Evolutionary conservation across 2,329 filamentous ascomycete species (phyloP).

Genomic region (Cladophialophora psammophila): DNA sequence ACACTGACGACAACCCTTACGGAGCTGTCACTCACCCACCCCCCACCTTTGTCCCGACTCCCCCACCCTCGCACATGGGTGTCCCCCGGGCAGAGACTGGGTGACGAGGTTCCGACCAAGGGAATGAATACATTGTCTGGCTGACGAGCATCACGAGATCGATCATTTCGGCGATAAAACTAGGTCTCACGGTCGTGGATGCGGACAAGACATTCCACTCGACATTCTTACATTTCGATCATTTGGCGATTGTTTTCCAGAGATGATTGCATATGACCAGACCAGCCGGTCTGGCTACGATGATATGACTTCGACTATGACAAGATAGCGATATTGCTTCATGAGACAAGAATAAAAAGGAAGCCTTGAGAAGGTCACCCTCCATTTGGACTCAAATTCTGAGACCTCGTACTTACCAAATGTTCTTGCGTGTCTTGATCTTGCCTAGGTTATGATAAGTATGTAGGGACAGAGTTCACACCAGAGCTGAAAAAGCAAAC

Average conservation of each 20-base stretch:
- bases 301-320: conserved; percentile 13
- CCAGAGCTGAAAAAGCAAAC: neutral
- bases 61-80: conserved; percentile 20
- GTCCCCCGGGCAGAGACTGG: conserved; percentile 11
- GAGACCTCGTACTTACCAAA: neutral
- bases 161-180: neutral
- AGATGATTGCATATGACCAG: conserved; percentile 10
- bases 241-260: neutral
- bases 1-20: conserved; percentile 37
- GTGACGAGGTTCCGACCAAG: neutral
- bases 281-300: conserved; percentile 16
- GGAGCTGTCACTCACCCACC: conserved; percentile 27
- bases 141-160: neutral
- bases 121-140: neutral
- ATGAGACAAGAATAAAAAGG: conserved; percentile 6
- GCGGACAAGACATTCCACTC: neutral
- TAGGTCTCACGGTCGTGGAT: neutral
- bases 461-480: neutral
- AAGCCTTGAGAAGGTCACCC: neutral
- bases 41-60: conserved; percentile 18
- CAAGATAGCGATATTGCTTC: neutral
- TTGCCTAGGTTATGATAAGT: neutral
- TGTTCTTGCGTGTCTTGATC: neutral
- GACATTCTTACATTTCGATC: conserved; percentile 3
- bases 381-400: neutral